Percentiles rank a stretch among this genome's conserved stretches.
Evolutionary conservation across 1,284 basidiomycete genomes (phyloP).

Genomic region (Neonothopanus nambi): DNA sequence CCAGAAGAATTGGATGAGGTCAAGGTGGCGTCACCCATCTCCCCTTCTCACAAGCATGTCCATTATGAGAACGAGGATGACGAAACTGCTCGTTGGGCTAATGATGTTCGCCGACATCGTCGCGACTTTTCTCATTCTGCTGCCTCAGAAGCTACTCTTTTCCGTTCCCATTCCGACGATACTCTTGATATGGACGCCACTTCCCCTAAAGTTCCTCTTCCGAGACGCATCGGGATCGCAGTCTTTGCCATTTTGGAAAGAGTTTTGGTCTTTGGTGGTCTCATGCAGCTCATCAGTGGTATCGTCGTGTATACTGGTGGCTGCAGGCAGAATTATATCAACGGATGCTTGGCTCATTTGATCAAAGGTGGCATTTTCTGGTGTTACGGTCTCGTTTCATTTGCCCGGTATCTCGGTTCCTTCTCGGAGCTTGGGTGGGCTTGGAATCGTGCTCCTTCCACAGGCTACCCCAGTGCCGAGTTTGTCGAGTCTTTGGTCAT

Average conservation of each 20-base stretch:
- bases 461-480: slow-evolving; percentile 70
- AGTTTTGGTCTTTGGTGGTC: slow-evolving; percentile 66
- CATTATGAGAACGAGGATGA: slow-evolving; percentile 20
- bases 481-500: slow-evolving; percentile 88
- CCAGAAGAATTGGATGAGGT: slow-evolving; percentile 50
- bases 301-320: slow-evolving; percentile 78
- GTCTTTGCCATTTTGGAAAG: slow-evolving; percentile 61
- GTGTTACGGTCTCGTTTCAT: slow-evolving; percentile 87
- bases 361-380: slow-evolving; percentile 95
- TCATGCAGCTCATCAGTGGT: slow-evolving; percentile 66
- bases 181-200: slow-evolving; percentile 53
- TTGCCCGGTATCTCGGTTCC: slow-evolving; percentile 89
- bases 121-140: slow-evolving; percentile 42
- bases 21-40: slow-evolving; percentile 14
- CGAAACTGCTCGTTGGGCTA: slow-evolving; percentile 45
- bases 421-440: slow-evolving; percentile 92
- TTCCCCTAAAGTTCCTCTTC: slow-evolving; percentile 28
- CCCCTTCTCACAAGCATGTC: slow-evolving; percentile 28
- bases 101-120: slow-evolving; percentile 43
- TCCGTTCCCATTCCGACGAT: slow-evolving; percentile 62
- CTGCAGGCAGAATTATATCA: slow-evolving; percentile 74
- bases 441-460: slow-evolving; percentile 77
- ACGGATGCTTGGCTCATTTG: slow-evolving; percentile 88
- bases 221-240: slow-evolving; percentile 42
- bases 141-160: slow-evolving; percentile 56